Conservation (phyloP, 176 grass and related monocot species). For the Tuctoria greenei region DNA sequence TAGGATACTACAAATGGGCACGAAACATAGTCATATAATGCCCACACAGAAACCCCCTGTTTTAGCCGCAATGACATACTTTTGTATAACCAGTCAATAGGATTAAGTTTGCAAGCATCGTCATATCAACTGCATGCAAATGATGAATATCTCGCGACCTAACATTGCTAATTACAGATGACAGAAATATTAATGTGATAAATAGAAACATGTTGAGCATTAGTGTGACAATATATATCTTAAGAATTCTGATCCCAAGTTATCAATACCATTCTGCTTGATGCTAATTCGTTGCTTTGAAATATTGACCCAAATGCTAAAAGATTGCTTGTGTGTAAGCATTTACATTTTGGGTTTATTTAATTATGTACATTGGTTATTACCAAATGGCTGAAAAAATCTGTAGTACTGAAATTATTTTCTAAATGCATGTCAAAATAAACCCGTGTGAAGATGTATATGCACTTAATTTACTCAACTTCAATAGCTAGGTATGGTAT, state of each 20-base stretch:
- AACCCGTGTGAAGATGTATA: background rate
- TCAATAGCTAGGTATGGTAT: background rate
- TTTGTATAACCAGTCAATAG: background rate
- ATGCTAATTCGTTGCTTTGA: background rate
- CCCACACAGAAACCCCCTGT: too few relatives aligned
- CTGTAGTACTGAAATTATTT: background rate
- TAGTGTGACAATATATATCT: background rate
- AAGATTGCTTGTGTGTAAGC: background rate
- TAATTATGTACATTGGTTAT: background rate
- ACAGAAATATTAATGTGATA: background rate
- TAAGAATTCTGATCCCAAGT: background rate
- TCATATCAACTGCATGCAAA: slow-evolving; percentile 2
- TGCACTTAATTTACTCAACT: background rate
- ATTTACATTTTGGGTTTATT: background rate
- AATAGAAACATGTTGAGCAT: background rate
- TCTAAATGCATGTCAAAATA: background rate
- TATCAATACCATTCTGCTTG: background rate
- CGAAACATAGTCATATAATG: slow-evolving; percentile 1
- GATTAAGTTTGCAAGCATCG: background rate
- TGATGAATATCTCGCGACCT: background rate
- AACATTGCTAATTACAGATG: background rate
- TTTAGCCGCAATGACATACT: background rate
- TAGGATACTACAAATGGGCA: slow-evolving; percentile 9
- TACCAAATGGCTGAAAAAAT: background rate
- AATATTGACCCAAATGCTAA: background rate